Evolutionary conservation across 805 yeast species (phyloP), one percentile per base, ranked within the genome.

Genomic region (Hanseniaspora clermontiae): DNA sequence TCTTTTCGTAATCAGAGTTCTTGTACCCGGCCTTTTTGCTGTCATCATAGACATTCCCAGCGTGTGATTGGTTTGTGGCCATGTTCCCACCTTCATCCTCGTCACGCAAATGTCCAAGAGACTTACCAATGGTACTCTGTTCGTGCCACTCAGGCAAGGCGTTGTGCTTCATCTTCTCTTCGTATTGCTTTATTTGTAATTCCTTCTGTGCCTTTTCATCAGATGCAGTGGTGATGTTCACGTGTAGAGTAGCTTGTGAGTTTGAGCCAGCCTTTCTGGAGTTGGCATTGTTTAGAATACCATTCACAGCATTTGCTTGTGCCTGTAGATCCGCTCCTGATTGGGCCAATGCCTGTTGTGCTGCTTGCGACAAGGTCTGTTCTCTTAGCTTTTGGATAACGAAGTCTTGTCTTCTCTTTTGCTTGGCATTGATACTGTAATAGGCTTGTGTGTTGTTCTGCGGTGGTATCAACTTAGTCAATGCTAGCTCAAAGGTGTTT

Each of bases 111-210:
- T 73, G 77, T 58, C 83, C 86, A 58, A 79, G 68, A 14, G 76
- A 69, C 61, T 82, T 75, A 48, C 95, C 96, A 61, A 91, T 91
- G 0, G 99, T 90, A 65, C 91, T 81, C 62, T 84, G 83, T 61
- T 84, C 81, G 67, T 93, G 96, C 99, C 99, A 93, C 32, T 93
- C 83, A 8, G 99, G 99, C 61, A 93, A 75, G 4, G 96, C 96
- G 67, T 93, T 93, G 68, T 91, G 96, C 65, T 85, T 83, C 68
- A 90, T 68, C 77, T 83, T 68, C 79, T 81, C 76, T 77, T 82
- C 73, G 74, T 81, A 70, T 67, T 85, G 84, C 65, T 79, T 73
- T 62, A 81, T 82, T 65, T 74, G 77, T 63, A 77, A 77, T 69
- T 83, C 89, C 62, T 80, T 77, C 65, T 77, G 82, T 61, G 77